Evolutionary conservation across 495 filamentous ascomycete species (phyloP).

Genomic region (Alectoria sarmentosa): DNA sequence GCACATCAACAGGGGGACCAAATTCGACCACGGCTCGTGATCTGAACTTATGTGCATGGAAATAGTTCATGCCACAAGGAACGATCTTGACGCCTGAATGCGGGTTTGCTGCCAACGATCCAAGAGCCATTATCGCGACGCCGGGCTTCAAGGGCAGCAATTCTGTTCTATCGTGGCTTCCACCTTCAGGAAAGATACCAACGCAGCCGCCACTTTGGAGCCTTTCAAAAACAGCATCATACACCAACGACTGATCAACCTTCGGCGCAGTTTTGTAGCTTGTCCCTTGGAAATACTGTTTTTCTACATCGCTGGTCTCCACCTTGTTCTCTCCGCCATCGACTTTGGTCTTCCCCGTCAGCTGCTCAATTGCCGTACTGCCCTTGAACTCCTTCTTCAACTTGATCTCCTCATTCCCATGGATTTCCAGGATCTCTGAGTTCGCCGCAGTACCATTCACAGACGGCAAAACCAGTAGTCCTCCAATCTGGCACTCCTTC

Average conservation of each 20-base stretch:
- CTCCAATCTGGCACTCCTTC: constrained; percentile 63
- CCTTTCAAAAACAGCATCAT: constrained; percentile 81
- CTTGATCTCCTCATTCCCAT: constrained; percentile 71
- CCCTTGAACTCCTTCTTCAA: constrained; percentile 82
- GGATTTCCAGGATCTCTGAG: constrained; percentile 70
- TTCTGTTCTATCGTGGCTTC: constrained; percentile 92
- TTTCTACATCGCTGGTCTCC: constrained; percentile 37
- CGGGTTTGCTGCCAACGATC: constrained; percentile 79
- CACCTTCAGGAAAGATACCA: constrained; percentile 96
- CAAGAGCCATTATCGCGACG: constrained; percentile 96
- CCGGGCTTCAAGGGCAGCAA: constrained; percentile 94
- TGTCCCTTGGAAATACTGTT: constrained; percentile 58
- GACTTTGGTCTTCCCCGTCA: constrained; percentile 62
- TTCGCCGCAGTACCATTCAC: constrained; percentile 72
- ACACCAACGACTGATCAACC: constrained; percentile 89
- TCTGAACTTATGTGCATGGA: constrained; percentile 97
- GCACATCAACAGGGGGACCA: constrained; percentile 77
- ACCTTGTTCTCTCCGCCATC: constrained; percentile 49
- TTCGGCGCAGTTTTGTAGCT: constrained; percentile 86
- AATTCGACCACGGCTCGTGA: constrained; percentile 97
- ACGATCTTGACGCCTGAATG: constrained; percentile 93
- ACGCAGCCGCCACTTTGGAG: constrained; percentile 80
- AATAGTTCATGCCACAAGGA: constrained; percentile 99
- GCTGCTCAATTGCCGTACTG: constrained; percentile 58
- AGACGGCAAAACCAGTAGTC: constrained; percentile 77